Evolutionary conservation across 495 filamentous ascomycete genomes (phyloP).

Genomic region (Aspergillus nanangensis): DNA sequence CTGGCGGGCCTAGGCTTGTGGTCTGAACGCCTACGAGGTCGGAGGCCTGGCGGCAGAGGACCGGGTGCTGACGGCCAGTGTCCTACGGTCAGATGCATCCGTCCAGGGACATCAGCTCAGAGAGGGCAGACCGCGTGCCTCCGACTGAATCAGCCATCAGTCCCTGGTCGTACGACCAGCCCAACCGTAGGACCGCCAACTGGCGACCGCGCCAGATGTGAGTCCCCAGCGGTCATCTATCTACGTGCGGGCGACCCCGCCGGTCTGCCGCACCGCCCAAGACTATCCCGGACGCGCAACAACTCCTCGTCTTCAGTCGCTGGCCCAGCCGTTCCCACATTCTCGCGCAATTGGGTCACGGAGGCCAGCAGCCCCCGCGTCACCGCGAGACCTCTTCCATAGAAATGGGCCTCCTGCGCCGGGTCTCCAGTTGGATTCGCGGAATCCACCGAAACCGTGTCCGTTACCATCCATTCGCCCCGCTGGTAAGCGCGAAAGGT

Average conservation of each 20-base stretch:
- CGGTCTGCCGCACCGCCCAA: not conserved
- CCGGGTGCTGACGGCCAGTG: not conserved
- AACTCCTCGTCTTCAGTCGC: not conserved
- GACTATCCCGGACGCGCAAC: not conserved
- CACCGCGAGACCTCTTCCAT: not conserved
- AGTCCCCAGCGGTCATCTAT: not conserved
- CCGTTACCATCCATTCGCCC: not conserved
- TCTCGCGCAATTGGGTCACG: not conserved
- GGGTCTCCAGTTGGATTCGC: not conserved
- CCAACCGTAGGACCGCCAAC: constrained; percentile 1
- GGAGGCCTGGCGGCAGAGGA: not conserved
- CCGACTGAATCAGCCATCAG: not conserved
- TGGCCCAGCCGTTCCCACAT: not conserved
- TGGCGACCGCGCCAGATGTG: not conserved
- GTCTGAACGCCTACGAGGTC: constrained; percentile 2
- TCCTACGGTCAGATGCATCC: not conserved
- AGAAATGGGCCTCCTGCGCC: not conserved
- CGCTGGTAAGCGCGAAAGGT: constrained; percentile 3
- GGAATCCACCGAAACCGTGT: not conserved
- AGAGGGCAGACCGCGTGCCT: not conserved
- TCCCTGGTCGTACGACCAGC: not conserved
- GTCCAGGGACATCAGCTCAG: not conserved
- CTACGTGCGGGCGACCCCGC: not conserved
- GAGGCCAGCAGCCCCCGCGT: not conserved
- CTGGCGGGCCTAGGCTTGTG: constrained; percentile 1